Evolutionary conservation across 805 yeast genomes (phyloP), one percentile per base, ranked within the genome.

Genomic region (Tetrapisispora taiwanensis): DNA sequence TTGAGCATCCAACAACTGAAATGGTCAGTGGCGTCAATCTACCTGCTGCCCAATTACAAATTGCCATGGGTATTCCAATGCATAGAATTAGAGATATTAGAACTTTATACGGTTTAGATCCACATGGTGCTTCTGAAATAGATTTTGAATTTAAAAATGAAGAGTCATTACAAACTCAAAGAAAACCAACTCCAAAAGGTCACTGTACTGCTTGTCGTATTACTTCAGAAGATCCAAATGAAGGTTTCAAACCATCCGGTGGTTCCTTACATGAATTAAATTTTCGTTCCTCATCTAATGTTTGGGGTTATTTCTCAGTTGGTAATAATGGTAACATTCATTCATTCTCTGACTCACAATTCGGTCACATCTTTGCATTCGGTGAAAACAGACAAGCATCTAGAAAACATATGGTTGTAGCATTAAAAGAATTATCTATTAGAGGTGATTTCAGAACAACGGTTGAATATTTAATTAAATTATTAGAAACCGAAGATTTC

Each of bases 1-100:
- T 92, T 48, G 99, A 92, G 75, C 99, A 92, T 75, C 99, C 99
- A 59, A 92, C 98, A 37, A 92, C 98, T 34, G 99, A 92, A 72
- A 92, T 92, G 99, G 98, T 88, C 46, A 83, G 95, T 20, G 98
- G 98, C 53, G 97, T 92, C 44, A 94, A 92, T 63, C 75, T 92
- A 63, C 99, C 99, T 26, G 95, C 97, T 46, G 95, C 99, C 32
- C 98, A 92, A 71, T 78, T 92, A 54, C 98, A 92, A 71, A 86
- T 92, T 68, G 97, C 98, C 51, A 92, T 92, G 99, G 99, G 99
- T 77, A 78, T 92, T 48, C 97, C 98, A 52, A 80, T 92, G 75
- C 94, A 92, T 67, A 78, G 95, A 70, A 84, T 92, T 56, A 78
- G 83, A 58, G 98, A 92, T 63, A 94, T 92, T 59, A 79, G 99